phyloP scores from a whole-genome alignment of 2,329 filamentous ascomycete species.

The Cordyceps pruinosa region DNA sequence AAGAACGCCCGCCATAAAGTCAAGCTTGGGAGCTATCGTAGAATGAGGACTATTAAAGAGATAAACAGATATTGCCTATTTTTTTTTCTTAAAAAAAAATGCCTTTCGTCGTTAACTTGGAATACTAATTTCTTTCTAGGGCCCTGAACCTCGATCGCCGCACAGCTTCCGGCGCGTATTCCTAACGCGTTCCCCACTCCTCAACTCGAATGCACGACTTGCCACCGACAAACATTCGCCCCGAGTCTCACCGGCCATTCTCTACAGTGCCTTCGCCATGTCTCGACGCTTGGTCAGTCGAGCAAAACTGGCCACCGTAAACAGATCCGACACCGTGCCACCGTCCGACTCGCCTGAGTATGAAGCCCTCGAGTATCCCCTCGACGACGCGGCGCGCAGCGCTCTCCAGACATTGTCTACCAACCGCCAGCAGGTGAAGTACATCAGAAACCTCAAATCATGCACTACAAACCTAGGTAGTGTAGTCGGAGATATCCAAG shows the following conservation, averaged over 20 bases:
- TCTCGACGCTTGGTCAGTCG: slow-evolving; percentile 28
- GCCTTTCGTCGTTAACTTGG: too few relatives aligned
- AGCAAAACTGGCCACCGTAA: slow-evolving; percentile 9
- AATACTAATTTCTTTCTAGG: too few relatives aligned
- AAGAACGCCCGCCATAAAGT: too few relatives aligned
- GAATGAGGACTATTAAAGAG: too few relatives aligned
- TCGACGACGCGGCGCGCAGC: slow-evolving; percentile 32
- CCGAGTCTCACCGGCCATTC: not conserved
- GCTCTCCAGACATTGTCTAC: slow-evolving; percentile 37
- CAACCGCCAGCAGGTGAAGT: slow-evolving; percentile 33
- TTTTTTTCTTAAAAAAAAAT: too few relatives aligned
- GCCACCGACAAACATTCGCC: not conserved
- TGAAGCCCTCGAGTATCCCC: slow-evolving; percentile 40
- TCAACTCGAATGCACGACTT: not conserved
- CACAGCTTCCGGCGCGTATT: not conserved
- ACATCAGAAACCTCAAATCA: slow-evolving; percentile 40
- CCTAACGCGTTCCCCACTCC: slow-evolving; percentile 5
- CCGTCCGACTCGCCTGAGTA: slow-evolving; percentile 39
- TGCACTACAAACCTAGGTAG: slow-evolving; percentile 37
- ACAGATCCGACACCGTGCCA: slow-evolving; percentile 13
- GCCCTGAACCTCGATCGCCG: too few relatives aligned
- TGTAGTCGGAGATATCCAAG: slow-evolving; percentile 44
- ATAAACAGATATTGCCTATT: too few relatives aligned
- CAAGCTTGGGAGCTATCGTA: too few relatives aligned
- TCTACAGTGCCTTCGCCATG: slow-evolving; percentile 19